Evolutionary conservation across 1,284 basidiomycete genomes (phyloP), one percentile per base, ranked within the genome.

Genomic region (Heterobasidion irregulare): DNA sequence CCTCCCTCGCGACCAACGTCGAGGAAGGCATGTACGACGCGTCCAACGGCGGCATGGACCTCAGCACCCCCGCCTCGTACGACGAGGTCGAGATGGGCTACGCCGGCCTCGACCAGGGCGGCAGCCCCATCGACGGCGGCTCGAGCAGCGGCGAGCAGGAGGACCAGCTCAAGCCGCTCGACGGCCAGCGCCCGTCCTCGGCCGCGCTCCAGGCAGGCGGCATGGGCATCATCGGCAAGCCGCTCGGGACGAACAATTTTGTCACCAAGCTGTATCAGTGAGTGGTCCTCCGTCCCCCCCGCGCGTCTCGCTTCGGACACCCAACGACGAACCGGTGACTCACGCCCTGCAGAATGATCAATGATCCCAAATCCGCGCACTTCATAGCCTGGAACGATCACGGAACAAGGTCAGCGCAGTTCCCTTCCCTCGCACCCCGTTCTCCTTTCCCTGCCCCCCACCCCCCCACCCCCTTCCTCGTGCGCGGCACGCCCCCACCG

Each of bases 251-350:
- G 43, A 90, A 90, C 64, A 91, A 91, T 64, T 91, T 91, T 66
- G 87, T 90, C 48, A 85, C 85, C 12, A 91, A 91, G 74, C 73
- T 91, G 33, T 90, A 89, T 69, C 85, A 89, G 87, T 89, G 62
- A 66, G 12, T 52, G 56, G 35, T 33, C 55, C 46, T 16, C 53
- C 44, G 46, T 33, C 43, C 44, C 46, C 13, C n/a, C 13, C 45
- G 38, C 47, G 26, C 26, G 26, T 26, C 26, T 19, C 49, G 57
- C 48, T 53, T 15, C 43, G 50, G 50, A 18, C 16, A 41, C 49
- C 52, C 35, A 50, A 35, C 49, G 33, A 9, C 4, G 18, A 10
- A 35, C 33, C 33, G 49, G 46, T 16, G 18, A 47, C 41, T 33
- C 47, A 12, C 34, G 18, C 51, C 54, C 16, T 53, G 8, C 61